Evolutionary conservation across 2,329 filamentous ascomycete species (phyloP), one percentile per base, ranked within the genome.

Genomic region (Botryotinia calthae): DNA sequence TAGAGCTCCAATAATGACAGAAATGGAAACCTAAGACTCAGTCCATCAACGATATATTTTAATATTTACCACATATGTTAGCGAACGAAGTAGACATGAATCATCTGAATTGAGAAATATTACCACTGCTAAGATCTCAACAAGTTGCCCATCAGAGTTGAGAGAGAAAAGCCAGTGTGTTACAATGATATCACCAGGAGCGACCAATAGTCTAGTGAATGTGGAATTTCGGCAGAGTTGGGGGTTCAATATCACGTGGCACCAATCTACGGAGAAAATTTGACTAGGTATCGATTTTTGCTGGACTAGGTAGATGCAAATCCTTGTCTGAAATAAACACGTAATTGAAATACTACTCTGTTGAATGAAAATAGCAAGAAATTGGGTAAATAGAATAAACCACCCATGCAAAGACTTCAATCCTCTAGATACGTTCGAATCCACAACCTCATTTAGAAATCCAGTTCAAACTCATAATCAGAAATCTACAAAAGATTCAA

Each of bases 271-370:
- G 12, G 4, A 51, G 25, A n/a, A 48, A 51, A 2, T 2, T 3
- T 51, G 25, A 51, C 48, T 51, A 16, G 10, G 14, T 22, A 51
- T 51, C 46, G 12, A 51, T 4, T 7, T 51, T n/a, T 3, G 25
- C n/a, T 25, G 10, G 4, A 51, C 0, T 51, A 51, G n/a, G 4
- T 4, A 1, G 46, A 25, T 51, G 25, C 12, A n/a, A n/a, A 51
- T 0, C 1, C 25, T 51, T 1, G 4, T 2, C 14, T 51, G 25
- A 51, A n/a, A 16, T 51, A 25, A 0, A n/a, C 0, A 7, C 4
- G n/a, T n/a, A 7, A 0, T 51, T 51, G 25, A 51, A 9, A 51
- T 20, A 4, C 14, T 16, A 4, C 4, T n/a, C 12, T n/a, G 12
- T 12, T 51, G 4, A 16, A 25, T 14, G 34, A 51, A 16, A 14